Evolutionary conservation across 352 stramenopile species (phyloP), one percentile per base, ranked within the genome.

Genomic region (Globisporangium recalcitrans): DNA sequence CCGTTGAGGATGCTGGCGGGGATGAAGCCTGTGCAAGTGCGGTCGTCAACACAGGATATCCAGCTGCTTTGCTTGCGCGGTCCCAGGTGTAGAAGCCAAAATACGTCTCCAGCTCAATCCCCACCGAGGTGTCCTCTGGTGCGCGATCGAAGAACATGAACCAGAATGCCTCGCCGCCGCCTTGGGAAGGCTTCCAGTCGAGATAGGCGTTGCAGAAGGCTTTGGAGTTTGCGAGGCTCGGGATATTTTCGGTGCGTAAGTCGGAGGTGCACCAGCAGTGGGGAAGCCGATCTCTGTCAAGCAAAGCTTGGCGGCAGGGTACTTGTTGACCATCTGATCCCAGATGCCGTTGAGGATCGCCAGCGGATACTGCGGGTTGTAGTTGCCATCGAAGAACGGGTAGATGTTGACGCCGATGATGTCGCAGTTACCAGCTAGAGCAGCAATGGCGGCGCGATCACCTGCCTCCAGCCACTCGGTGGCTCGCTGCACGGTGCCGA

Each of bases 331-430:
- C 68, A 94, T 83, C 26, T 63, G 54, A 53, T 85, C 73, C 85
- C 83, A 93, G 14, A 78, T 61, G 7, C 62, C 72, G 36, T 90
- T 74, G 3, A 93, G 73, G 60, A 89, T 70, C 16, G 70, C 70
- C 1, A 81, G 32, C 27, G 80, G 78, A 19, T 78, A 63, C 19
- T 54, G 64, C 4, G 69, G 47, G 48, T 77, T 70, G 73, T 91
- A 92, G 38, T 68, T 78, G 10, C 31, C 58, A 40, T 89, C 74
- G 51, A 91, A 90, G 70, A 92, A 92, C 2, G 81, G 82, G 52
- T 91, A 91, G 54, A 90, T 87, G 59, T 91, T 93, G 42, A 94
- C 85, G 16, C 83, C 83, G 9, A 91, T 54, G 63, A 94, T 89
- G 62, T 94, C 85, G 38, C 71, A 83, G 24, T 66, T 74, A 7